Conservation (phyloP, 768 basidiomycete species). For the Lepiota brunneoincarnata region DNA sequence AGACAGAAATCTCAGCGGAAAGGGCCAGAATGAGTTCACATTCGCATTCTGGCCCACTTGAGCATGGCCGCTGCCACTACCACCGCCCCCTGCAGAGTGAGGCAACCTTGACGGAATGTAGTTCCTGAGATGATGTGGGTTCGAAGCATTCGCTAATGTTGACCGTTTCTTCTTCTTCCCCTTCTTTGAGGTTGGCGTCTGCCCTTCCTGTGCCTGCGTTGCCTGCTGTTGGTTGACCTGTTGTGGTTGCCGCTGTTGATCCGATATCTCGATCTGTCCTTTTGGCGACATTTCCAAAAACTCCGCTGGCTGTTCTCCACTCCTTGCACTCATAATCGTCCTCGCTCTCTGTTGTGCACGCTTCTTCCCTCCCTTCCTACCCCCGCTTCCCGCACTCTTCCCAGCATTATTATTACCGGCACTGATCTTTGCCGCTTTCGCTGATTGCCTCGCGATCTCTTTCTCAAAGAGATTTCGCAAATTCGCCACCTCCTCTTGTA, state of each 20-base stretch:
- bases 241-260: slow-evolving; percentile 7
- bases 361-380: slow-evolving; percentile 30
- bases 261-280: slow-evolving; percentile 9
- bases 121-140: slow-evolving; percentile 93
- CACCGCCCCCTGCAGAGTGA: slow-evolving; percentile 27
- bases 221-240: background rate
- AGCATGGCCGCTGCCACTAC: slow-evolving; percentile 13
- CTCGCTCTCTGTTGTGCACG: slow-evolving; percentile 36
- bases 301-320: slow-evolving; percentile 34
- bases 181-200: slow-evolving; percentile 28
- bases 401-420: slow-evolving; percentile 28
- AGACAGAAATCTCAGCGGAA: slow-evolving; percentile 63
- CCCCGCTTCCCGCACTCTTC: slow-evolving; percentile 20
- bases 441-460: slow-evolving; percentile 70
- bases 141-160: slow-evolving; percentile 87
- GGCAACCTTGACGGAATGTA: slow-evolving; percentile 87
- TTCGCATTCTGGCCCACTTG: slow-evolving; percentile 30
- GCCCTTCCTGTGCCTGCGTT: background rate
- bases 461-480: slow-evolving; percentile 69
- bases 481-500: slow-evolving; percentile 63
- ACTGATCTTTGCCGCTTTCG: slow-evolving; percentile 55
- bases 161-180: slow-evolving; percentile 93
- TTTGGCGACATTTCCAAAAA: slow-evolving; percentile 31
- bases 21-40: slow-evolving; percentile 54
- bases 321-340: slow-evolving; percentile 21